Conservation (phyloP, 192 early-diverging fungal species). For the Coemansia sp. region DNA sequence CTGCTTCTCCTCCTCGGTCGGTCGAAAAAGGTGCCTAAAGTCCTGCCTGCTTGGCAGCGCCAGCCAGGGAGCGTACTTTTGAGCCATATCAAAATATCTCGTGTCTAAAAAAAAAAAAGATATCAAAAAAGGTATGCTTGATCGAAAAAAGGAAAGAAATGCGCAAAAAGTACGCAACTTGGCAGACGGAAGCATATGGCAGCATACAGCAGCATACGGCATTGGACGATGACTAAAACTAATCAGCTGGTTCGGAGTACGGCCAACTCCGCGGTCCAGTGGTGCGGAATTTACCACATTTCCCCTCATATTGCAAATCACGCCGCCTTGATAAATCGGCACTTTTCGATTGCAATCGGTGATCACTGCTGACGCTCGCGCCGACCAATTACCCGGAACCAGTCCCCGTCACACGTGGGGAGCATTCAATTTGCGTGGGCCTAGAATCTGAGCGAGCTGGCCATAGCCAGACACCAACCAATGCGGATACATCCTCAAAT, state of each 20-base stretch:
- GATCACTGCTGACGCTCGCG: background rate
- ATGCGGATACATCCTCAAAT: background rate
- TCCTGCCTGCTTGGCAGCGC: slow-evolving; percentile 16
- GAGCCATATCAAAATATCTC: background rate
- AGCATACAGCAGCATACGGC: too few species aligned
- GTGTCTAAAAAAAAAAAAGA: background rate
- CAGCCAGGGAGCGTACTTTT: background rate
- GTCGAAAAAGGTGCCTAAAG: slow-evolving; percentile 14
- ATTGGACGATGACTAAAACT: too few species aligned
- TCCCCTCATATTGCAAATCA: too few species aligned
- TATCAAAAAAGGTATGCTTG: background rate
- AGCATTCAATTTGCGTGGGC: background rate
- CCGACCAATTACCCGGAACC: background rate
- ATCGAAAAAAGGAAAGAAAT: background rate
- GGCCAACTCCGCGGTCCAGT: too few species aligned
- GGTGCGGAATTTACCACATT: too few species aligned
- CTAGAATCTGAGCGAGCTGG: background rate
- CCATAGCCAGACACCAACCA: background rate
- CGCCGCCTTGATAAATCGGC: too few species aligned
- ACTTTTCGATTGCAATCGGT: background rate
- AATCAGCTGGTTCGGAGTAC: too few species aligned
- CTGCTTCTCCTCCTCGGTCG: slow-evolving; percentile 17
- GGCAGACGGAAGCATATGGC: too few species aligned
- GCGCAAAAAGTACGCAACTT: too few species aligned
- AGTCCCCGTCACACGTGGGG: background rate